These are phyloP conservation scores for Daedaleopsis nitida DNA, from an alignment of 768 basidiomycete species.

Conservation along the genomic window DNA sequence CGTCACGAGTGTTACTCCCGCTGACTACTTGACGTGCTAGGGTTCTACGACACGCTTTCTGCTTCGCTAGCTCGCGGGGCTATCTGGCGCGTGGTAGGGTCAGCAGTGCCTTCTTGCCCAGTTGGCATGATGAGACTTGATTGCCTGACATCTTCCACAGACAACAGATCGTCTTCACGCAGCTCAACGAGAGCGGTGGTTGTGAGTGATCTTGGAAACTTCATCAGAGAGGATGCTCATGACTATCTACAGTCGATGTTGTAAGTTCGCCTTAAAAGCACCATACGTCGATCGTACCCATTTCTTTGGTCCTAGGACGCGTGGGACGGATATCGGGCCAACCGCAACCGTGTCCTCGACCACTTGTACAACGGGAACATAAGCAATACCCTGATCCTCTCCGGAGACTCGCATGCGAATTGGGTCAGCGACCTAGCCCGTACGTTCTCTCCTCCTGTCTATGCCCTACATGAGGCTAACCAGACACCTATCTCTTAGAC, in stretches of 20 bases:
- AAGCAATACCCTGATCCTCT: constrained; percentile 53
- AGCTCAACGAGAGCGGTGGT: constrained; percentile 41
- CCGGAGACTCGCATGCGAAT: constrained; percentile 65
- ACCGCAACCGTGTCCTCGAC: constrained; percentile 52
- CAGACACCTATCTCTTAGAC: constrained; percentile 37
- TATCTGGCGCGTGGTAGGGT: constrained; percentile 58
- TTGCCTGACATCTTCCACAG: constrained; percentile 28
- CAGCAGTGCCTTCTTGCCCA: constrained; percentile 1
- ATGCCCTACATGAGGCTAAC: too few relatives aligned
- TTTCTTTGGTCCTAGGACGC: constrained; percentile 40
- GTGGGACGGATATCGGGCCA: constrained; percentile 62
- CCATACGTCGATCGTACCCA: too few relatives aligned
- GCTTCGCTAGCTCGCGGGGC: constrained; percentile 49
- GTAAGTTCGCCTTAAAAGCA: constrained; percentile 17
- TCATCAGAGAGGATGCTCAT: not conserved
- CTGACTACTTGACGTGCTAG: constrained; percentile 27
- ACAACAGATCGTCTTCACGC: constrained; percentile 60
- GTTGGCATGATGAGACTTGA: not conserved
- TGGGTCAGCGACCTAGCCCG: constrained; percentile 62
- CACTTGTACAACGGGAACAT: constrained; percentile 52
- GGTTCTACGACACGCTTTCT: constrained; percentile 50
- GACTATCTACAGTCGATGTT: constrained; percentile 23
- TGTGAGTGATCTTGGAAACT: constrained; percentile 31
- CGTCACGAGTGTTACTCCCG: not conserved
- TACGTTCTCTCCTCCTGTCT: constrained; percentile 28